Evolutionary conservation across 208 protist species (phyloP).

Genomic region (Leptomonas pyrrhocoris): DNA sequence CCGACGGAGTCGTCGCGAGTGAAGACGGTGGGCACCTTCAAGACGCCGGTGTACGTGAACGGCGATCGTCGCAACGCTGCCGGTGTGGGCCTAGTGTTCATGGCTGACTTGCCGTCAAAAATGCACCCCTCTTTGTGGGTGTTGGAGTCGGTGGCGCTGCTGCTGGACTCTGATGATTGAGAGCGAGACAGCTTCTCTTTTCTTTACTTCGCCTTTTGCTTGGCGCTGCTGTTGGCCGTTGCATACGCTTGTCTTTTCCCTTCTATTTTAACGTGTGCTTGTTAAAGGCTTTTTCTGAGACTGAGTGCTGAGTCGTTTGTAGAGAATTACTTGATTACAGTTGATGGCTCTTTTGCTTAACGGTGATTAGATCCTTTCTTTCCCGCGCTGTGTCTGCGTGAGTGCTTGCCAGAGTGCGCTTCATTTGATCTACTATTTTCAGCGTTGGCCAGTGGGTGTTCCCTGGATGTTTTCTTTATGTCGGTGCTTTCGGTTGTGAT

Average conservation of each 20-base stretch:
- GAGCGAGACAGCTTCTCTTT: constrained; percentile 11
- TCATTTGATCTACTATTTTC: too few relatives aligned
- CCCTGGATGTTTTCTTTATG: neutral
- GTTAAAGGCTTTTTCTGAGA: too few relatives aligned
- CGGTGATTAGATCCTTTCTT: too few relatives aligned
- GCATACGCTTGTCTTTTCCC: too few relatives aligned
- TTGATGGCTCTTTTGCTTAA: too few relatives aligned
- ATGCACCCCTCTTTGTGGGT: constrained; percentile 96
- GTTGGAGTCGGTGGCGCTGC: constrained; percentile 95
- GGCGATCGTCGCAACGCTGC: constrained; percentile 95
- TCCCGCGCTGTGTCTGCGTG: too few relatives aligned
- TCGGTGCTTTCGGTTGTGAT: neutral
- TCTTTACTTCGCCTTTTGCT: constrained; percentile 1
- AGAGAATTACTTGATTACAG: too few relatives aligned
- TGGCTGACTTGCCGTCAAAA: constrained; percentile 94
- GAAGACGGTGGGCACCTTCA: constrained; percentile 95
- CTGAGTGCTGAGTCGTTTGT: too few relatives aligned
- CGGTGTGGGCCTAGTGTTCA: constrained; percentile 98
- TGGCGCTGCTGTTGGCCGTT: neutral
- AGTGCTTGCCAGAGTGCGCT: too few relatives aligned
- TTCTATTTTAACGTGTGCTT: too few relatives aligned
- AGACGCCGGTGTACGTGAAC: constrained; percentile 99
- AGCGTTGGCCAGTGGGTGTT: neutral
- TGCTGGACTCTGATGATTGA: constrained; percentile 94
- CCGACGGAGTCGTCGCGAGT: constrained; percentile 96